Conservation (phyloP, 257 asterid genomes). For the Voacanga thouarsii region DNA sequence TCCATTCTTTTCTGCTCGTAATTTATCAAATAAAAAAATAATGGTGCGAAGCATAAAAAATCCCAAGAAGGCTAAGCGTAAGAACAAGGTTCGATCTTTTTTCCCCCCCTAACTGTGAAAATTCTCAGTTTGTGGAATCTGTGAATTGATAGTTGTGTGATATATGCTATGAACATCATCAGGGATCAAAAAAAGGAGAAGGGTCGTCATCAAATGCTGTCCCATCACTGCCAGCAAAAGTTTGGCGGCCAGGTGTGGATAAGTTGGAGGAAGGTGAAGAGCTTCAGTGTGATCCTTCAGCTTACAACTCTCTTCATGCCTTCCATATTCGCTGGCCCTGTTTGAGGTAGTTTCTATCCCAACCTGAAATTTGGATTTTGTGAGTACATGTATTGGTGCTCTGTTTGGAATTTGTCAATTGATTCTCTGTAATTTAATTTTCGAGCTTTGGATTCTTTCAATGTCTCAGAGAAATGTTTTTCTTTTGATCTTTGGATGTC, state of each 20-base stretch:
- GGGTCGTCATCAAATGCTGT: conserved; percentile 53
- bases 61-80: conserved; percentile 66
- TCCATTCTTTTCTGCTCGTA: not conserved
- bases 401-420: not conserved
- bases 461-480: not conserved
- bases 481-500: not conserved
- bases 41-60: conserved; percentile 80
- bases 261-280: conserved; percentile 87
- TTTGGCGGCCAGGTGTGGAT: conserved; percentile 94
- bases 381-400: not conserved
- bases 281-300: conserved; percentile 86
- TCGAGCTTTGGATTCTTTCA: not conserved
- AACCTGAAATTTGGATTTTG: not conserved
- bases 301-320: conserved; percentile 80
- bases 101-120: not conserved
- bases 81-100: conserved; percentile 48
- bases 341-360: conserved; percentile 48
- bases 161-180: not conserved
- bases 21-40: conserved; percentile 2
- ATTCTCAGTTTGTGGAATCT: not conserved
- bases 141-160: not conserved
- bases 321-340: conserved; percentile 92
- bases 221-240: conserved; percentile 54
- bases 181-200: conserved; percentile 60
- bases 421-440: no score